Conservation (phyloP, 192 early-diverging fungal genomes). For the Jimgerdemannia lactiflua region DNA sequence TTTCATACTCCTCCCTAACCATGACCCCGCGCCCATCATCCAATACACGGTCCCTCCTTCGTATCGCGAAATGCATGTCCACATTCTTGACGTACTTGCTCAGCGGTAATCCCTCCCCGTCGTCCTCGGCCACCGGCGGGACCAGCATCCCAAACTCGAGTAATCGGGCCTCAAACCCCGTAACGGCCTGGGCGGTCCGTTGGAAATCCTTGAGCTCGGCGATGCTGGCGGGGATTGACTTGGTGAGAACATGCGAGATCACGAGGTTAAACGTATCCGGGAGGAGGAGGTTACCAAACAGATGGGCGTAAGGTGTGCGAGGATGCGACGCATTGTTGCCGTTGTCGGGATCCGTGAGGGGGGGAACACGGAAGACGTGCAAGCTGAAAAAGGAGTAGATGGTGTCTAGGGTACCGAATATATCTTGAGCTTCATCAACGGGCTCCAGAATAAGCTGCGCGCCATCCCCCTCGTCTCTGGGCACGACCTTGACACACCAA, state of each 20-base stretch:
- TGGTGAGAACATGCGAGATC: constrained; percentile 5
- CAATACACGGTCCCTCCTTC: constrained; percentile 38
- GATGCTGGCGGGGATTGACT: constrained; percentile 16
- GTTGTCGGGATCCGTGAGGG: no score
- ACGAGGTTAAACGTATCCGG: constrained; percentile 10
- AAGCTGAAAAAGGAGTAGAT: constrained; percentile 18
- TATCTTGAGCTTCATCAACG: neutral
- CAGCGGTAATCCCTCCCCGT: constrained; percentile 18
- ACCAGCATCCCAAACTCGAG: constrained; percentile 13
- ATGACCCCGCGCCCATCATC: constrained; percentile 43
- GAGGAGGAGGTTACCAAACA: constrained; percentile 21
- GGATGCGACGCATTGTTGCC: no score
- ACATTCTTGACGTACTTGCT: constrained; percentile 41
- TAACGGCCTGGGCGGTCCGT: constrained; percentile 5
- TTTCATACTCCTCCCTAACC: constrained; percentile 43
- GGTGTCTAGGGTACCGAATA: constrained; percentile 5
- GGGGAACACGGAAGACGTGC: constrained; percentile 7
- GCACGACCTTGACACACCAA: constrained; percentile 1
- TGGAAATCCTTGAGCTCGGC: constrained; percentile 11
- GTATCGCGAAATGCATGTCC: constrained; percentile 46
- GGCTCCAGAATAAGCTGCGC: neutral
- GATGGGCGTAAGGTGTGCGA: neutral
- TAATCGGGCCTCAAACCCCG: constrained; percentile 7
- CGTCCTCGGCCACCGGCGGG: constrained; percentile 8
- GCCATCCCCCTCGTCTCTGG: neutral